phyloP scores from a whole-genome alignment of 805 yeast genomes.

The Metschnikowia kofuensis region DNA sequence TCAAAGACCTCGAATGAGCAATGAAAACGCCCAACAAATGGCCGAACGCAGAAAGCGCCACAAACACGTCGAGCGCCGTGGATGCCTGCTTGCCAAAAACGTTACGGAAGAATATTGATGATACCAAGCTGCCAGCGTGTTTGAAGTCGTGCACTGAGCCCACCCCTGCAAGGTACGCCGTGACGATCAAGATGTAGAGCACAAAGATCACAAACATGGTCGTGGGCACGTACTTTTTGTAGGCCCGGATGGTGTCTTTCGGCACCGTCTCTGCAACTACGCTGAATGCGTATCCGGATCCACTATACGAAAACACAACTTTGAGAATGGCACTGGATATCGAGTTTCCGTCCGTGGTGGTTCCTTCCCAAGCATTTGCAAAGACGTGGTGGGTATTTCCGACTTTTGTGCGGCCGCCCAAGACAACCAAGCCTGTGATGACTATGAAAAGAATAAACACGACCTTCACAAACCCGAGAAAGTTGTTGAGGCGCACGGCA shows the following conservation, averaged over 20 bases:
- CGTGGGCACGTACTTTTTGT: conserved; percentile 28
- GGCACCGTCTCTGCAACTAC: conserved; percentile 32
- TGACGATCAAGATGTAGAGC: conserved; percentile 30
- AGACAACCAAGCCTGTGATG: conserved; percentile 34
- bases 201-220: conserved; percentile 30
- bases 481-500: conserved; percentile 28
- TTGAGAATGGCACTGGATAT: conserved; percentile 43
- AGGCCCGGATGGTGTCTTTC: conserved; percentile 24
- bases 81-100: conserved; percentile 30
- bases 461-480: conserved; percentile 35
- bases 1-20: conserved; percentile 29
- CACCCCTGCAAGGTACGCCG: conserved; percentile 33
- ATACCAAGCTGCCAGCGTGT: conserved; percentile 27
- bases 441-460: conserved; percentile 31
- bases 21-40: conserved; percentile 27
- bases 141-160: conserved; percentile 24
- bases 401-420: conserved; percentile 35
- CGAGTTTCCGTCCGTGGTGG: conserved; percentile 41
- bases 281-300: conserved; percentile 38
- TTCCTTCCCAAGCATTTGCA: conserved; percentile 36
- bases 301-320: conserved; percentile 44
- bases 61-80: conserved; percentile 23
- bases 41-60: conserved; percentile 32
- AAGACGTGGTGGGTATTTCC: conserved; percentile 32
- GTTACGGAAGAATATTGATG: conserved; percentile 28